Evolutionary conservation across 2,329 filamentous ascomycete species (phyloP).

Genomic region (Aaosphaeria pasadenensis): DNA sequence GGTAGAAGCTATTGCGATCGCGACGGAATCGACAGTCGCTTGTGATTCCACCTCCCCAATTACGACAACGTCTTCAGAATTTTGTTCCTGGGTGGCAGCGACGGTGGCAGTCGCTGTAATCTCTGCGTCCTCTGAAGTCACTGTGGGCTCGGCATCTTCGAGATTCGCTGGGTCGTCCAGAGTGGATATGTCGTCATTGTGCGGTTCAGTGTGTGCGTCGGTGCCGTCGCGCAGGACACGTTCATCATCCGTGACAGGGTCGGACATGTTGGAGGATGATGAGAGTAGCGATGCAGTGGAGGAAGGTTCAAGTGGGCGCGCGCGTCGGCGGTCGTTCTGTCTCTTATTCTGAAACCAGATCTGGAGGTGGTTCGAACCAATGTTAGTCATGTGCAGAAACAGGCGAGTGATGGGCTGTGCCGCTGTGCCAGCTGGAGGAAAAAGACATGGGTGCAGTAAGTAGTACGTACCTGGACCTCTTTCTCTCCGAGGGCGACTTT

Average conservation of each 20-base stretch:
- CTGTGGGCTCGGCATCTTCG: not conserved
- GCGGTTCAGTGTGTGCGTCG: slow-evolving; percentile 6
- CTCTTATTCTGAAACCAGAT: slow-evolving; percentile 98
- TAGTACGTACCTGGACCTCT: slow-evolving; percentile 83
- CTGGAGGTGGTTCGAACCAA: slow-evolving; percentile 45
- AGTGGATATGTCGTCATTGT: not conserved
- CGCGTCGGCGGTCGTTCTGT: slow-evolving; percentile 88
- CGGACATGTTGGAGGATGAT: slow-evolving; percentile 35
- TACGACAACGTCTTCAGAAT: slow-evolving; percentile 8
- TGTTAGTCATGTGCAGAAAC: slow-evolving; percentile 22
- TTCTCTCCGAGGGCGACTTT: slow-evolving; percentile 89
- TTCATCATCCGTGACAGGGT: slow-evolving; percentile 31
- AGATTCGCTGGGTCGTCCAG: not conserved
- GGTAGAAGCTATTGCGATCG: slow-evolving; percentile 17
- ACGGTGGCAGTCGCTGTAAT: not conserved
- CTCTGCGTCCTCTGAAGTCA: not conserved
- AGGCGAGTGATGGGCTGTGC: too few relatives aligned
- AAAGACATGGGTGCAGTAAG: not conserved
- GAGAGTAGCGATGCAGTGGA: slow-evolving; percentile 33
- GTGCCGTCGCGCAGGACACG: slow-evolving; percentile 10
- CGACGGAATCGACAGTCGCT: slow-evolving; percentile 11
- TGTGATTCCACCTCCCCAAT: slow-evolving; percentile 1
- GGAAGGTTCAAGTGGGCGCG: slow-evolving; percentile 62
- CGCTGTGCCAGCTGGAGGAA: too few relatives aligned
- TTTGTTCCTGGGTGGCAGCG: slow-evolving; percentile 2